A percentile compares a stretch with the other conserved stretches of the same genome.
Conservation (phyloP, 2,329 filamentous ascomycete genomes). For the Akanthomyces muscarius region DNA sequence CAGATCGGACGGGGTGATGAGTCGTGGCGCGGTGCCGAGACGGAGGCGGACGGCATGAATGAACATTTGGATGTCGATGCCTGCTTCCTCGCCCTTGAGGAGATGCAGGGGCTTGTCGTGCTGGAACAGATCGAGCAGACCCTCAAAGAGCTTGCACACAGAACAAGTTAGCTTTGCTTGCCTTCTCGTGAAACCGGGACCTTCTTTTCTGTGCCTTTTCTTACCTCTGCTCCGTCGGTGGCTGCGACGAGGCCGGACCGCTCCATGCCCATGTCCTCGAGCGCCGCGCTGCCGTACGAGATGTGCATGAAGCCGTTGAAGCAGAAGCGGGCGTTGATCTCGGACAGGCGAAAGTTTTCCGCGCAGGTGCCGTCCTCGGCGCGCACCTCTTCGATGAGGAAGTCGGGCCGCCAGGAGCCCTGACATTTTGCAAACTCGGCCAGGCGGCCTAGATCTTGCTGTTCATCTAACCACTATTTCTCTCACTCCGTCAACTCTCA, state of each 20-base stretch:
- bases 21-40: slow-evolving; percentile 29
- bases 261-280: slow-evolving; percentile 22
- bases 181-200: neutral
- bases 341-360: slow-evolving; percentile 33
- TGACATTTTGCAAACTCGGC: slow-evolving; percentile 21
- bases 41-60: slow-evolving; percentile 26
- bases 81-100: slow-evolving; percentile 34
- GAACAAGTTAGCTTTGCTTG: neutral
- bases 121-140: slow-evolving; percentile 30
- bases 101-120: slow-evolving; percentile 31
- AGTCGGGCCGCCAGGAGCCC: slow-evolving; percentile 39
- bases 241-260: slow-evolving; percentile 23
- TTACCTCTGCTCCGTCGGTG: slow-evolving; percentile 25
- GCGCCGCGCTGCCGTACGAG: slow-evolving; percentile 28
- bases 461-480: neutral
- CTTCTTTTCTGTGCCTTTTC: neutral
- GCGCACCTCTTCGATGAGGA: slow-evolving; percentile 31
- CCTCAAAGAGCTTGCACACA: slow-evolving; percentile 28
- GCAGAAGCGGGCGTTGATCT: slow-evolving; percentile 39
- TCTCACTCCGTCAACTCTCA: neutral
- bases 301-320: slow-evolving; percentile 36
- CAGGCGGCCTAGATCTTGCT: slow-evolving; percentile 21
- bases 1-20: slow-evolving; percentile 33
- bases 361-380: slow-evolving; percentile 7
- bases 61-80: slow-evolving; percentile 39